Evolutionary conservation across 768 basidiomycete genomes (phyloP), one percentile per base, ranked within the genome.

Genomic region (Auricularia sp.): DNA sequence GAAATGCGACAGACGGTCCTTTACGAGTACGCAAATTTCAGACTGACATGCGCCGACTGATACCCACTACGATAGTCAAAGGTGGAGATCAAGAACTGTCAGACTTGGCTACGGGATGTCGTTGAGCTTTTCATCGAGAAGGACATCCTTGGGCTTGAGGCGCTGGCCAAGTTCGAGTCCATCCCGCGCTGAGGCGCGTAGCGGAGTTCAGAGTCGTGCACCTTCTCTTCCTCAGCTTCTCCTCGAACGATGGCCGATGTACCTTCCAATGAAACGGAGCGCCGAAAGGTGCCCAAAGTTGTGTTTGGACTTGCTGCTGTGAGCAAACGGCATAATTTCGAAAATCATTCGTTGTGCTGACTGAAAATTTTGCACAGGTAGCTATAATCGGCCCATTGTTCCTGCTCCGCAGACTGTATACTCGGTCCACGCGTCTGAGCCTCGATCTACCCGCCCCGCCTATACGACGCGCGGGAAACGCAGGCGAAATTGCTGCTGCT

Each of bases 61-160:
- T 42, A 42, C 7, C 12, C 29, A 29, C 8, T 42, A 42, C 12
- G 39, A 35, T 21, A 34, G 34, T 21, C 10, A 61, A 61, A 42
- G 36, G 34, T 42, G 61, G 61, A 61, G 61, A 35, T 39, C 61
- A 36, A 42, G 61, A 61, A 61, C 23, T 61, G 61, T 1, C 61
- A 61, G 61, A 61, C 61, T 14, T 61, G 61, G 61, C 42, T 61
- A 12, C 35, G 61, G 3, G 61, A 61, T 8, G 61, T 42, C 10
- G 36, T 61, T 10, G 5, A 36, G 8, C 23, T 42, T 8, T 23
- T 36, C 35, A 35, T 61, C 6, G 14, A 61, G 16, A 18, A 16
- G 11, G 36, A 35, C 14, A 36, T 61, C 36, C 11, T 39, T 11
- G 36, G 36, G 14, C 6, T 36, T 35, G 35, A 21, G 18, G 47